phyloP scores from a whole-genome alignment of 768 basidiomycete species.

The Leccinellum luteum region DNA sequence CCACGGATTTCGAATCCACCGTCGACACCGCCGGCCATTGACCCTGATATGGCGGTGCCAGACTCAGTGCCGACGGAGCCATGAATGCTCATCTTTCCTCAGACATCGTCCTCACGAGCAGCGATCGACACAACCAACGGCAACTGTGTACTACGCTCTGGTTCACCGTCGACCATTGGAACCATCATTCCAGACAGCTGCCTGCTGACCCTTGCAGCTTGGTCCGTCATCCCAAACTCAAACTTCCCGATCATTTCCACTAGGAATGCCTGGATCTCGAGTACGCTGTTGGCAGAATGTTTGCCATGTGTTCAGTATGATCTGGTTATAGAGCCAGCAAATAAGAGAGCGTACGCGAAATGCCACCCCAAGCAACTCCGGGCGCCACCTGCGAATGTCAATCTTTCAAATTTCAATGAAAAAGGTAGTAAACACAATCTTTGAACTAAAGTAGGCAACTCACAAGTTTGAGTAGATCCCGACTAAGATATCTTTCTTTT shows the following conservation, averaged over 20 bases:
- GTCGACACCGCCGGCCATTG: conserved; percentile 8
- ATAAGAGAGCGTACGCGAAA: background rate
- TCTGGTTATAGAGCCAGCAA: background rate
- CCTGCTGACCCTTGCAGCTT: conserved; percentile 27
- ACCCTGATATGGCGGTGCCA: too few relatives aligned
- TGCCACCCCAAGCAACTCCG: conserved; percentile 24
- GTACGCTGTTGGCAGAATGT: background rate
- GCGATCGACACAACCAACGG: conserved; percentile 13
- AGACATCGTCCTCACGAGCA: background rate
- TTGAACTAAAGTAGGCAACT: background rate
- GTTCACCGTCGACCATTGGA: conserved; percentile 33
- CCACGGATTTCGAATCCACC: conserved; percentile 32
- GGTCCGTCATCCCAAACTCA: conserved; percentile 36
- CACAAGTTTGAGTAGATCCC: conserved; percentile 32
- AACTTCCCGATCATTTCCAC: conserved; percentile 53
- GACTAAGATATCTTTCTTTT: conserved; percentile 19
- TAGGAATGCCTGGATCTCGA: background rate
- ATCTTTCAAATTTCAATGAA: conserved; percentile 5
- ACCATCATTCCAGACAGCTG: conserved; percentile 27
- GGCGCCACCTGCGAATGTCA: conserved; percentile 15
- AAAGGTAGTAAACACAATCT: background rate
- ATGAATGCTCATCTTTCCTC: conserved; percentile 39
- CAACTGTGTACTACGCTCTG: conserved; percentile 27
- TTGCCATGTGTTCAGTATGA: background rate
- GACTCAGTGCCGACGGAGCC: conserved; percentile 41